A percentile compares a stretch with the other conserved stretches of the same genome.
phyloP scores from a whole-genome alignment of 371 early-diverging fungal genomes.

The Mortierella sp. region DNA sequence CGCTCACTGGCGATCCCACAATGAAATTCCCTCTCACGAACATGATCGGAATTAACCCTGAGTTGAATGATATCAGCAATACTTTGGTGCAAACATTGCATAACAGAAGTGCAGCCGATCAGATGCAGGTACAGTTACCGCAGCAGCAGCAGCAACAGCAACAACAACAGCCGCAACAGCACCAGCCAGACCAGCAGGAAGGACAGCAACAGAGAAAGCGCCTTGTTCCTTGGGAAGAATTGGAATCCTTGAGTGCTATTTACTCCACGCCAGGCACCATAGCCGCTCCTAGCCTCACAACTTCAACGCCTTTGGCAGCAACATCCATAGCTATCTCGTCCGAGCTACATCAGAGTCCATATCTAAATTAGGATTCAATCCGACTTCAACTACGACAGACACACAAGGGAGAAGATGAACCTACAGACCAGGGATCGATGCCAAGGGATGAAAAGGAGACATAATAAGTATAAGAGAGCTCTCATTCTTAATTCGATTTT shows the following conservation, averaged over 20 bases:
- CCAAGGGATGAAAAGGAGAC: too few relatives aligned
- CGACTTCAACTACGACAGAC: not conserved
- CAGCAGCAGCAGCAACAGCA: not conserved
- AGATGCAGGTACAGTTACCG: not conserved
- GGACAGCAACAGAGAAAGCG: not conserved
- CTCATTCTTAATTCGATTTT: too few relatives aligned
- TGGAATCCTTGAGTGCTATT: not conserved
- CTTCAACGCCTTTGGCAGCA: not conserved
- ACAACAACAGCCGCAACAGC: conserved; percentile 2
- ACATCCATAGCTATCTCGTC: not conserved
- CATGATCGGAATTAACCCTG: not conserved
- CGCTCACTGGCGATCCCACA: not conserved
- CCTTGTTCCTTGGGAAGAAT: not conserved
- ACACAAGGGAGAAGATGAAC: too few relatives aligned
- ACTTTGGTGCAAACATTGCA: not conserved
- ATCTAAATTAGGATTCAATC: not conserved
- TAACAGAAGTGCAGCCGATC: not conserved
- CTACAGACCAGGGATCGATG: too few relatives aligned
- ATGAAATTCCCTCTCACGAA: not conserved
- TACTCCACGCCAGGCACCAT: not conserved
- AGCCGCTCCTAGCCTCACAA: not conserved
- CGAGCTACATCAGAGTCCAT: not conserved
- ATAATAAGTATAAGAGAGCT: too few relatives aligned
- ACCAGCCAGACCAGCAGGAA: not conserved
- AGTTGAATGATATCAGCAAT: not conserved